These are phyloP conservation scores for Tripidium arundinaceum DNA, from an alignment of 202 grass and related monocot genomes.

Conservation along the genomic window DNA sequence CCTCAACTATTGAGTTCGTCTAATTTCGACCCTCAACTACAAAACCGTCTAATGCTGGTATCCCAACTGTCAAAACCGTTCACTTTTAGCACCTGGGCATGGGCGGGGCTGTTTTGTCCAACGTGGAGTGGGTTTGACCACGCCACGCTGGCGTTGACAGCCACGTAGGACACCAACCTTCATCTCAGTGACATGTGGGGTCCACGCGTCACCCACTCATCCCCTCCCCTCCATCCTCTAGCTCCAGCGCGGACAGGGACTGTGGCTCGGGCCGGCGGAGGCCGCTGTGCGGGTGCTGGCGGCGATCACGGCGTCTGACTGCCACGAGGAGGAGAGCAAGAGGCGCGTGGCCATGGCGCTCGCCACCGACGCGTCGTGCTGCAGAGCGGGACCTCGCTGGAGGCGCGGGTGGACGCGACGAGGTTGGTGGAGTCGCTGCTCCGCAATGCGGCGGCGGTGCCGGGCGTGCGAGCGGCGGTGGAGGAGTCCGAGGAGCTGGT, in stretches of 20 bases:
- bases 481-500: slow-evolving; percentile 37
- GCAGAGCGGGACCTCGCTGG: slow-evolving; percentile 18
- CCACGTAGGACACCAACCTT: no score
- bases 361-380: slow-evolving; percentile 36
- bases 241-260: no score
- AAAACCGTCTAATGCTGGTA: no score
- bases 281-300: slow-evolving; percentile 32
- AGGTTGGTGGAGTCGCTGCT: slow-evolving; percentile 52
- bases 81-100: neutral
- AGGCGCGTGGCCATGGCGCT: slow-evolving; percentile 28
- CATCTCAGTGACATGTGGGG: no score
- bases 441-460: slow-evolving; percentile 1
- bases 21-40: no score
- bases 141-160: no score
- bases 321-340: slow-evolving; percentile 52
- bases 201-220: no score
- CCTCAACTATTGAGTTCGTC: no score
- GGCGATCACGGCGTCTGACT: slow-evolving; percentile 42
- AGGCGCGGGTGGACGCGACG: slow-evolving; percentile 49
- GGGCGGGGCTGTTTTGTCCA: no score
- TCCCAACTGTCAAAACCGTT: neutral
- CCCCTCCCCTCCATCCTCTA: no score
- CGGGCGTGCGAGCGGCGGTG: slow-evolving; percentile 8
- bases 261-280: no score
- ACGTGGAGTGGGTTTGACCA: no score